Evolutionary conservation across 2,329 filamentous ascomycete genomes (phyloP).

Genomic region (Cercospora berteroae): DNA sequence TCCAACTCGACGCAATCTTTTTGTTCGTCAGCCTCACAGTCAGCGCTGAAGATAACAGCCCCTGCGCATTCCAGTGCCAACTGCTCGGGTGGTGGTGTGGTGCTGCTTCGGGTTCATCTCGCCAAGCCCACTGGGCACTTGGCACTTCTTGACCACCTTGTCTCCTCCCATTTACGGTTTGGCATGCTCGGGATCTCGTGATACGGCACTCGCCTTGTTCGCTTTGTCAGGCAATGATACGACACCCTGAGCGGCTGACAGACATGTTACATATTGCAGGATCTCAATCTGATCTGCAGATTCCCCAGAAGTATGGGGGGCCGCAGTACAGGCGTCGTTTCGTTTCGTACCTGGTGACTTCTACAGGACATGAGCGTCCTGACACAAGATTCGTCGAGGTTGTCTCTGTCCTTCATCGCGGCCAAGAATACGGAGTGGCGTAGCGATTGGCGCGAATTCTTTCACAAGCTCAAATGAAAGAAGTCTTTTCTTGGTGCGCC

Average conservation of each 20-base stretch:
- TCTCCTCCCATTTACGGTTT: slow-evolving; percentile 10
- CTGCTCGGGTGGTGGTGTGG: not conserved
- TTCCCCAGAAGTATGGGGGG: not conserved
- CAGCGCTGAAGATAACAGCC: not conserved
- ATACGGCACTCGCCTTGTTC: slow-evolving; percentile 1
- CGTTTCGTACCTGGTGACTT: not conserved
- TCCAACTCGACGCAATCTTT: not conserved
- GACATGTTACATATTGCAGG: not conserved
- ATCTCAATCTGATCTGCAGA: not conserved
- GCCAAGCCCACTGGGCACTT: slow-evolving; percentile 9
- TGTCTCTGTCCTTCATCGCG: not conserved
- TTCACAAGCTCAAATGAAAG: not conserved
- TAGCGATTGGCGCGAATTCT: not conserved
- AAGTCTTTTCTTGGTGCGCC: not conserved
- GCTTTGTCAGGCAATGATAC: not conserved
- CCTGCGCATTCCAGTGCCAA: not conserved
- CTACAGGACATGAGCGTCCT: not conserved
- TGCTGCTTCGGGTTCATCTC: not conserved
- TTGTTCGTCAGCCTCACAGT: not conserved
- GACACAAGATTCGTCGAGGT: not conserved
- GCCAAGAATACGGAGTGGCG: not conserved
- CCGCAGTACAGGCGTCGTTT: not conserved
- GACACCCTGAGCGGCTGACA: not conserved
- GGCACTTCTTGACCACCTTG: slow-evolving; percentile 7
- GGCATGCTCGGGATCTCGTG: not conserved